Evolutionary conservation across 2,329 filamentous ascomycete species (phyloP), one percentile per base, ranked within the genome.

Genomic region (Hortaea sp.): DNA sequence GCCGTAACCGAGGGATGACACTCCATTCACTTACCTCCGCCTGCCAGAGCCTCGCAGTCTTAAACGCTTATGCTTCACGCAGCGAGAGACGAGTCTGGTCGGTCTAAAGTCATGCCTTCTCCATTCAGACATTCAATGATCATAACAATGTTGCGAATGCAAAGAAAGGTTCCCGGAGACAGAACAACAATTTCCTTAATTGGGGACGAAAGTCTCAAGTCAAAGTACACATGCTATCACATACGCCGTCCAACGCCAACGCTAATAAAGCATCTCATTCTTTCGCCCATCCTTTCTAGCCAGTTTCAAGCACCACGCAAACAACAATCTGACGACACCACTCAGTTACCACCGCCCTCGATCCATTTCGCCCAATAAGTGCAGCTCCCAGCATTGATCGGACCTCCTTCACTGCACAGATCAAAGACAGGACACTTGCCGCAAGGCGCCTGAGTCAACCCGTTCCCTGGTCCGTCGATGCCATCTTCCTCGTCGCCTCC

Each of bases 371-470:
- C 78, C 61, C 94, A 95, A 63, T 98, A 98, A 45, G 88, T 84
- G 66, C 92, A 98, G 43, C 84, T 94, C 53, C 81, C 84, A 0
- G 90, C 87, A 58, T 84, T 94, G 20, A 98, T 88, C 0, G 88
- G 87, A 0, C 90, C 90, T 5, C 88, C 88, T 50, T 94, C 87
- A 54, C 87, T 84, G 63, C 92, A 98, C 1, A 97, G 75, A 48
- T 92, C 84, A 63, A 95, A 95, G 2, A 95, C 90, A 0, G 92
- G 92, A 65, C 92, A 98, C 46, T 81, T 76, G 1, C 90, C 89
- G 65, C 92, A 98, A 1, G 92, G 92, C 2, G 84, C 82, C 64
- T 95, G 88, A 1, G 86, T 94, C 54, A 90, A 79, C 3, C 85
- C 85, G 56, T 89, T 94, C 54, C 74, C 71, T 6, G 13, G 29